Evolutionary conservation across 768 basidiomycete species (phyloP), one percentile per base, ranked within the genome.

Genomic region (Xerocomellus dryophilus): DNA sequence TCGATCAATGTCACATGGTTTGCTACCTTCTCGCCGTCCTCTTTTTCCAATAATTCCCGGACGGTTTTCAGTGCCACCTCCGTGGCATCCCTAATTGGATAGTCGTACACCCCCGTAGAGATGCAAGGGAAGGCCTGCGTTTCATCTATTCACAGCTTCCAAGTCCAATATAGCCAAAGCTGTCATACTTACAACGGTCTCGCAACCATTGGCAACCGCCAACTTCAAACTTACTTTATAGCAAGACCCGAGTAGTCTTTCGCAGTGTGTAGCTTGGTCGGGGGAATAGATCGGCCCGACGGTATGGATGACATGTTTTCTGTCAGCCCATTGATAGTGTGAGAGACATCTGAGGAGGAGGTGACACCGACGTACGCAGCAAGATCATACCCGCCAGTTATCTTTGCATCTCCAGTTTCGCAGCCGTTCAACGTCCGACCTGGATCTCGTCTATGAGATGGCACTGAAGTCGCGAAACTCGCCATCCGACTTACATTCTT

Each of bases 31-130:
- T 78, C 17, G 11, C 53, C 84, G 7, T 66, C 66, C 21, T 81
- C 74, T 4, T 78, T 74, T 21, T 89, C 85, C 38, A 83, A 66
- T 50, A 83, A 83, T 31, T 76, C 67, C 46, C 88, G 77, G 14
- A 78, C 81, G 25, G 78, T 75, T 25, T 77, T 71, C 49, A 92
- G 67, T 3, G 90, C 90, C 48, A 93, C 77, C 29, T 79, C 79
- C 0, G 91, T 85, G 0, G 90, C 91, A 58, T 82, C 83, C 41
- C 71, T 69, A 42, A 90, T 82, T 1, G 90, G 91, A 69, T 92
- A 93, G 3, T 85, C 80, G 56, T 90, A 93, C 15, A 90, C 74
- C 0, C 81, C 91, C 0, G 90, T 91, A 4, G 90, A 92, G 47
- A 93, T 82, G 6, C 82, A 85, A 6, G 86, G 86, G 60, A 93